Base-by-base conservation (phyloP, 345 rosid genomes). In the Lepidium aucheri region DNA sequence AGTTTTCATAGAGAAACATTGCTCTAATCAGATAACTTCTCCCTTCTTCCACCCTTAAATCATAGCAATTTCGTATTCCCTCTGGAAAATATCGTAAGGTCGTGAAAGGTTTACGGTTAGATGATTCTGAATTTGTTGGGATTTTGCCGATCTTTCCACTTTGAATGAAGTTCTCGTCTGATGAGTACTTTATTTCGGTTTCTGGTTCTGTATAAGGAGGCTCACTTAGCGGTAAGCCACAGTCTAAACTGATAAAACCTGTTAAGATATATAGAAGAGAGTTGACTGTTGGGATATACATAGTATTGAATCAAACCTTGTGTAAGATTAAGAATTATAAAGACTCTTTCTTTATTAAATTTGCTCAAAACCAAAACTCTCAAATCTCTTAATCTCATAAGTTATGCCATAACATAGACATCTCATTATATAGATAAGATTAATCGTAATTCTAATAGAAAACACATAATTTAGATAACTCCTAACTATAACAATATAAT, bases 201-300 rank as follows among this genome's bases (percentile, higher is more conserved):
- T 41, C 47, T 0, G 75, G 0, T 14, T 78, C 80, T 2, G 9
- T 5, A 6, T 78, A 77, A 39, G 56, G 58, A 35, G 69, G 11
- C 34, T 47, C 65, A 3, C 18, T 35, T 3, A 24, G n/a, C 11
- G 69, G 63, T 9, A 76, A 56, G 0, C 83, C 81, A 33, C 81
- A 76, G 20, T 81, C 83, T 34, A 79, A 65, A 59, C 76, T 77
- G 49, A 76, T 76, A 58, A 72, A 77, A 18, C 74, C 79, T 77
- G 68, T 22, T 9, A 69, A 60, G 68, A 47, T 16, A 68, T 17
- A 35, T 4, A 49, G 4, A 51, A 39, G 20, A 63, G 35, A 43
- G 30, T 51, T 40, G 22, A 20, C 22, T 20, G 22, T 20, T 20
- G 22, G 22, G n/a, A n/a, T n/a, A n/a, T n/a, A n/a, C n/a, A n/a